Conservation (phyloP, 305 asterid species). For the Fraxinus baroniana region DNA sequence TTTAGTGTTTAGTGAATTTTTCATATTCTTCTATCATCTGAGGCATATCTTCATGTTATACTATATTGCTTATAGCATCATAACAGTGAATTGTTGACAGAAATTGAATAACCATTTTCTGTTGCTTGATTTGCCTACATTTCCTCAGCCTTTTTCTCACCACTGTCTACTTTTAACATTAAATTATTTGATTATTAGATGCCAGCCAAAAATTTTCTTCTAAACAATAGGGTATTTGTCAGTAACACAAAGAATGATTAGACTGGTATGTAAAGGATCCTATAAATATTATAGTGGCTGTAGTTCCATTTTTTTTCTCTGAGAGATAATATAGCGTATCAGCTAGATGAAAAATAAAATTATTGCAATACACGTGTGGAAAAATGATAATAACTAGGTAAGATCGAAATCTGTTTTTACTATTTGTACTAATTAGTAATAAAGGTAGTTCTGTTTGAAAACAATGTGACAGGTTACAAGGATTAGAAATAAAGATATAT, state of each 20-base stretch:
- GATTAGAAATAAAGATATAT: not conserved
- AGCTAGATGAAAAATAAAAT: not conserved
- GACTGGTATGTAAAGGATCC: not conserved
- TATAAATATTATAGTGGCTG: not conserved
- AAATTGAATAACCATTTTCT: not conserved
- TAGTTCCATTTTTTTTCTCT: not conserved
- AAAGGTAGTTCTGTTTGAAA: not conserved
- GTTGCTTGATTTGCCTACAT: not conserved
- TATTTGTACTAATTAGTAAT: not conserved
- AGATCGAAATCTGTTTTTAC: not conserved
- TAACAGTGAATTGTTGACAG: not conserved
- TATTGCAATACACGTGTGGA: not conserved
- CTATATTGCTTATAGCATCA: not conserved
- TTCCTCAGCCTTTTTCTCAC: not conserved
- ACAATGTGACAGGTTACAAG: not conserved
- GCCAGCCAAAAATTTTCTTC: not conserved
- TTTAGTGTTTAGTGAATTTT: not conserved
- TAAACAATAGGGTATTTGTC: not conserved
- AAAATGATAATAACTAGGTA: not conserved
- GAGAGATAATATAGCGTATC: not conserved
- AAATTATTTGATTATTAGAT: not conserved
- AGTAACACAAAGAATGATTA: not conserved
- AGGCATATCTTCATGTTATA: slow-evolving; percentile 1
- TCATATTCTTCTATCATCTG: not conserved
- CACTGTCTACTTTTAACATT: not conserved